phyloP scores from a whole-genome alignment of 2,329 filamentous ascomycete genomes.

The Hymenoscyphus scutula region DNA sequence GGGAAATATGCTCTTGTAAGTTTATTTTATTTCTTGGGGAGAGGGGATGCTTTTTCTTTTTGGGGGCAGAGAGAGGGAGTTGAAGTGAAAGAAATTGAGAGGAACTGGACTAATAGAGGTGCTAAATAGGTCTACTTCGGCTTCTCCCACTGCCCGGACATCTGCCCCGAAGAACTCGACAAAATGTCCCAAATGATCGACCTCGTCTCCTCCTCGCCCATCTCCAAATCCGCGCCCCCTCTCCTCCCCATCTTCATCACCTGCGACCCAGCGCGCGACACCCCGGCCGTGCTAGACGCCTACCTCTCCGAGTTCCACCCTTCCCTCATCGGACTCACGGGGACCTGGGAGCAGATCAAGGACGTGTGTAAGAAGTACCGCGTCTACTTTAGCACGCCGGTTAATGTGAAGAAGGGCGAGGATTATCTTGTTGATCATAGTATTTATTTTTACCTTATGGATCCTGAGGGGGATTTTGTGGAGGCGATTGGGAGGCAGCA shows the following conservation, averaged over 20 bases:
- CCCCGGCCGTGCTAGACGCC: conserved; percentile 75
- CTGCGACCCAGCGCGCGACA: conserved; percentile 91
- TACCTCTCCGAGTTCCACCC: conserved; percentile 92
- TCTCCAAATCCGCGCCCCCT: conserved; percentile 47
- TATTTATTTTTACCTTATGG: conserved; percentile 99
- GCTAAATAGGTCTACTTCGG: conserved; percentile 82
- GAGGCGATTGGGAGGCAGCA: conserved; percentile 95
- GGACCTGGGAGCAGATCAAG: conserved; percentile 92
- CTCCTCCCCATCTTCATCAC: conserved; percentile 82
- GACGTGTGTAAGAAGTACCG: conserved; percentile 91
- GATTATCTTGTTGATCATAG: conserved; percentile 98
- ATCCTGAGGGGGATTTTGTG: conserved; percentile 96
- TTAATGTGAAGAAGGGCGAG: conserved; percentile 83
- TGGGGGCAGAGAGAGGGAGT: background rate
- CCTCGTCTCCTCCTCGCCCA: conserved; percentile 44
- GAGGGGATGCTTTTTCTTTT: background rate
- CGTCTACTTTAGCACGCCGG: conserved; percentile 94
- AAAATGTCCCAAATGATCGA: conserved; percentile 99
- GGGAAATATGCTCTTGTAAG: conserved; percentile 79
- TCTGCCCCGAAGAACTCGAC: conserved; percentile 97
- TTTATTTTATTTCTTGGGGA: conserved; percentile 19
- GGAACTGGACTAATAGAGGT: background rate
- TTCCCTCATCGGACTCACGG: conserved; percentile 82
- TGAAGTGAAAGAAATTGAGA: background rate
- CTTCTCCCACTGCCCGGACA: conserved; percentile 97